Conservation (phyloP, 2,329 filamentous ascomycete genomes). For the Aspergillus sp. region DNA sequence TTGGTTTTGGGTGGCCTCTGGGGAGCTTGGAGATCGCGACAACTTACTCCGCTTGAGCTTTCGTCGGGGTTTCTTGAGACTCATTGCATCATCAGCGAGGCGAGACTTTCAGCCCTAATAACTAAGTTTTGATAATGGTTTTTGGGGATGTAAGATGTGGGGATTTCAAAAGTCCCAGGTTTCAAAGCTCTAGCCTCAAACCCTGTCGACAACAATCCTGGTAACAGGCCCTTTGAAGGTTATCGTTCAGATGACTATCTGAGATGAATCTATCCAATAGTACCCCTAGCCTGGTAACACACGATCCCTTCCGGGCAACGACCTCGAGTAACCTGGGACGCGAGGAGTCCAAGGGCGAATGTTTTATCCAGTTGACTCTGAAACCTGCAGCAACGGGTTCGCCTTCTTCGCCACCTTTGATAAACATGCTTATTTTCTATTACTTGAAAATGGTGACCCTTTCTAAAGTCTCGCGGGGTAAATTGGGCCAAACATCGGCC, state of each 20-base stretch:
- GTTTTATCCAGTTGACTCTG: background rate
- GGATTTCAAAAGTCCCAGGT: background rate
- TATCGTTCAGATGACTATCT: background rate
- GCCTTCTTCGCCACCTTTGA: background rate
- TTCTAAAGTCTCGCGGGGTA: background rate
- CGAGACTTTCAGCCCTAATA: background rate
- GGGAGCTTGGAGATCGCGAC: background rate
- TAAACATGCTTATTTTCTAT: background rate
- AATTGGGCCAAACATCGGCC: background rate
- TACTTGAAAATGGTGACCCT: background rate
- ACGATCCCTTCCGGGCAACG: background rate
- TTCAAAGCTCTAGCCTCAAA: no score
- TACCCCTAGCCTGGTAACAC: background rate
- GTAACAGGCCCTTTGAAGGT: background rate
- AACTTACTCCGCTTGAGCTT: background rate
- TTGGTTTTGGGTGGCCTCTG: constrained; percentile 7
- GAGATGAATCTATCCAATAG: background rate
- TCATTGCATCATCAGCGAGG: background rate
- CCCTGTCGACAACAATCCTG: background rate
- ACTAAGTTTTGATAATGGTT: background rate
- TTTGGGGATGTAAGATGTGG: background rate
- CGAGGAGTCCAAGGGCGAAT: background rate
- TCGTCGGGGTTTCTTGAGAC: background rate
- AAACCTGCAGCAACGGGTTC: background rate
- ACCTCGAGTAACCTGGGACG: background rate